Evolutionary conservation across 2,329 filamentous ascomycete species (phyloP), one percentile per base, ranked within the genome.

Genomic region (Helicocarpus griseus): DNA sequence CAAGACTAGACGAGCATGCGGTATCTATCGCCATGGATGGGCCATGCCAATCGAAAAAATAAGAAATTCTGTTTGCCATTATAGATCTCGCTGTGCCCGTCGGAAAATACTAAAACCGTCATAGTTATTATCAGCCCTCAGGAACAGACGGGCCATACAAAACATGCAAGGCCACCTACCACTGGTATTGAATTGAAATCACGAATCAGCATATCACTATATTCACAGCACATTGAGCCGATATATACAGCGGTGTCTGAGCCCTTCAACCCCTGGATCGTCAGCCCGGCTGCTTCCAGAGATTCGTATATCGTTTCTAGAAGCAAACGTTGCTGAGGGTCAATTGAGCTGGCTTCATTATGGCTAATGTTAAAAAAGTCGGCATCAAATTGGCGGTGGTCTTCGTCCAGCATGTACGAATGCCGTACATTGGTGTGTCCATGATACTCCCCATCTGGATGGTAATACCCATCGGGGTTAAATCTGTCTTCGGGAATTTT

Each of bases 1-100:
- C 59, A 5, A 75, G 54, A 41, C 64, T 68, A 0, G 69, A 69
- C 1, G 71, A 73, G 47, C 73, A 76, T 1, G 72, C 73, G 0
- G 73, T 75, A 36, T 75, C 71, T 9, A 76, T 64, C 0, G 69
- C 72, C 58, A 73, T 65, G 1, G 63, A 67, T 0, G 72, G 67
- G 0, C 73, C 68, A 4, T 61, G 55, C 61, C 64, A 64, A 52
- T 68, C 61, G 53, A 69, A 72, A 35, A 69, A 70, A 57, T 70
- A 69, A 1, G 66, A 69, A 3, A 69, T 48, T 0, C 68, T 63
- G 21, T 71, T 72, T 1, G 70, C 64, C 3, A 72, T 53, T 11
- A 73, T 69, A 26, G 64, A 65, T 17, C 62, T 54, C 3, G 66
- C 61, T 33, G 60, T 67, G 22, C 66, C 65, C 1, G 64, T 65